Percentiles rank a stretch among this genome's conserved stretches.
phyloP scores from a whole-genome alignment of 2,329 filamentous ascomycete genomes.

The Arthrobotrys iridis region DNA sequence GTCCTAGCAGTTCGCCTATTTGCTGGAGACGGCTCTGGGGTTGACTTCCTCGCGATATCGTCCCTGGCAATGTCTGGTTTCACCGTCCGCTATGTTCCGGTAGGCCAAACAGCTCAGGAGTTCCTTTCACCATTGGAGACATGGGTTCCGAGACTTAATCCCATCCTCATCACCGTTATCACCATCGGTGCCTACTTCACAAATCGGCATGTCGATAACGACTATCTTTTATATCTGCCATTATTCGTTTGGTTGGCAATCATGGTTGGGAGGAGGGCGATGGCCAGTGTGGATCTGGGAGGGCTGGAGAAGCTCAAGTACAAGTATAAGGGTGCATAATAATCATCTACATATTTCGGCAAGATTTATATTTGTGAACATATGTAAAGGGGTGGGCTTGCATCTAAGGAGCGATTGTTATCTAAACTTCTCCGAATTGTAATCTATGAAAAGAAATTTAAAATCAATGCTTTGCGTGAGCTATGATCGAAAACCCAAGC shows the following conservation, averaged over 20 bases:
- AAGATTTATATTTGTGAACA: neutral
- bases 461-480: neutral
- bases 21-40: conserved; percentile 19
- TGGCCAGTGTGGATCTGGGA: conserved; percentile 40
- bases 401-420: neutral
- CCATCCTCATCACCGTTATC: conserved; percentile 35
- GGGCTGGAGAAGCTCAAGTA: conserved; percentile 50
- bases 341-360: neutral
- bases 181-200: conserved; percentile 35
- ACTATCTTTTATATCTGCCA: conserved; percentile 41
- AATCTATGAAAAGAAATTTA: neutral
- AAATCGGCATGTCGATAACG: conserved; percentile 26
- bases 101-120: conserved; percentile 20
- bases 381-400: no score
- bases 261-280: conserved; percentile 27
- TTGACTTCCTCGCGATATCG: conserved; percentile 44
- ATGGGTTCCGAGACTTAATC: conserved; percentile 45
- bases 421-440: neutral
- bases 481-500: neutral
- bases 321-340: conserved; percentile 52
- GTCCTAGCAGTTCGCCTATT: conserved; percentile 18
- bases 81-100: conserved; percentile 34
- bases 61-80: conserved; percentile 49
- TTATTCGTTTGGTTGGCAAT: conserved; percentile 35
- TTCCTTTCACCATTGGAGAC: conserved; percentile 41